A percentile compares a stretch with the other conserved stretches of the same genome.
Evolutionary conservation across 805 yeast species (phyloP).

Genomic region (Candida boleticola): DNA sequence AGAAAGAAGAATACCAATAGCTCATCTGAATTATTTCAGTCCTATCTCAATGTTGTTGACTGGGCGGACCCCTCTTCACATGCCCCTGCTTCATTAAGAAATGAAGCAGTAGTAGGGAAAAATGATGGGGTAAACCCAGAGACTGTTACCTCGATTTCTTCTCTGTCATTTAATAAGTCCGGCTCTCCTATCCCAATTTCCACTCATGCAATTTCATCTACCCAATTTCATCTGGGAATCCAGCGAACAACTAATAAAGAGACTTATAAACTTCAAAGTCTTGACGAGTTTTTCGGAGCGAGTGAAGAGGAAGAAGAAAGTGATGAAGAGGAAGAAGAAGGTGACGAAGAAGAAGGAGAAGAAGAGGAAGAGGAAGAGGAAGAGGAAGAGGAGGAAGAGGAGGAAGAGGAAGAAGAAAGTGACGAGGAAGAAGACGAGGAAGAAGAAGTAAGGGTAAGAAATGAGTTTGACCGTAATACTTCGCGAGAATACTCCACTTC

Average conservation of each 20-base stretch:
- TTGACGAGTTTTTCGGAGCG: conserved; percentile 77
- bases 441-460: no score
- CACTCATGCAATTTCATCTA: conserved; percentile 24
- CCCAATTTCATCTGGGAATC: conserved; percentile 9
- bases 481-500: background rate
- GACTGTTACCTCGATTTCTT: conserved; percentile 13
- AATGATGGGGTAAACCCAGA: conserved; percentile 11
- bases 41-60: conserved; percentile 29
- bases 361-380: conserved; percentile 1
- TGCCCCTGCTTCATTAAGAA: conserved; percentile 32
- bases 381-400: background rate
- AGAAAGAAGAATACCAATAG: background rate
- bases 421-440: background rate
- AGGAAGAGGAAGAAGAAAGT: background rate
- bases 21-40: background rate
- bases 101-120: conserved; percentile 18
- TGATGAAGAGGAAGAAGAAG: conserved; percentile 15
- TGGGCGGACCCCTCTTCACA: conserved; percentile 44
- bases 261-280: conserved; percentile 64
- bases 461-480: background rate
- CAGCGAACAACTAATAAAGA: conserved; percentile 14
- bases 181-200: conserved; percentile 19
- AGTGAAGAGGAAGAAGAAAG: conserved; percentile 20
- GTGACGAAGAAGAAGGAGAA: no score
- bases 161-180: conserved; percentile 12